Evolutionary conservation across 768 basidiomycete genomes (phyloP), one percentile per base, ranked within the genome.

Genomic region (Auriscalpium microsporum): DNA sequence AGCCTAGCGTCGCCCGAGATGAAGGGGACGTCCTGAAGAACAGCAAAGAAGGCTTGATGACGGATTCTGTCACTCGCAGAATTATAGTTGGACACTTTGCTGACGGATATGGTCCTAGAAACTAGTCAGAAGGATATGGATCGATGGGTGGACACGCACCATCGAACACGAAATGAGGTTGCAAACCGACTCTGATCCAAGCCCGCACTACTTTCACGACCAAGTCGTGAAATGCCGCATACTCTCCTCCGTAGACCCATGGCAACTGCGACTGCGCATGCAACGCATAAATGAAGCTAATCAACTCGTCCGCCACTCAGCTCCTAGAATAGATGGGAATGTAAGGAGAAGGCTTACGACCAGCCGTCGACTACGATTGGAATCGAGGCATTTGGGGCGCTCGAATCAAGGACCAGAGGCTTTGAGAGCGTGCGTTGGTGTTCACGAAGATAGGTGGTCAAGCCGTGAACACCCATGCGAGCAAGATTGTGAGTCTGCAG

Each of bases 211-310:
- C 77, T 48, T 61, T 67, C 45, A 64, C 67, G 4, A 87, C 73
- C 16, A 79, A 67, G n/a, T 66, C 62, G 8, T 69, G 67, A 58
- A 89, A 85, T 52, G 75, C 75, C 2, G 67, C 64, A 61, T 89
- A 89, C 68, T 93, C 89, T 11, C 90, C 90, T 7, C 90, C 90
- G 63, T 89, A 93, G 1, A 88, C 87, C 90, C 90, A 92, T 7
- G 87, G 83, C 48, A 90, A 71, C 54, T 71, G 74, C 2, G 83
- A 82, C 53, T 75, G 73, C 33, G 76, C 69, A 57, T 86, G 75
- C 19, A 91, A 55, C 59, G 80, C 76, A 65, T 84, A 91, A 57
- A 92, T 87, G 69, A 93, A 89, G 38, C 90, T 92, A 21, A 21
- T 44, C 33, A 51, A 38, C 52, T 44, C 36, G 16, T 33, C 10